These are phyloP conservation scores for Spizellomyces punctatus DNA, from an alignment of 192 early-diverging fungal species.

Conservation along the genomic window DNA sequence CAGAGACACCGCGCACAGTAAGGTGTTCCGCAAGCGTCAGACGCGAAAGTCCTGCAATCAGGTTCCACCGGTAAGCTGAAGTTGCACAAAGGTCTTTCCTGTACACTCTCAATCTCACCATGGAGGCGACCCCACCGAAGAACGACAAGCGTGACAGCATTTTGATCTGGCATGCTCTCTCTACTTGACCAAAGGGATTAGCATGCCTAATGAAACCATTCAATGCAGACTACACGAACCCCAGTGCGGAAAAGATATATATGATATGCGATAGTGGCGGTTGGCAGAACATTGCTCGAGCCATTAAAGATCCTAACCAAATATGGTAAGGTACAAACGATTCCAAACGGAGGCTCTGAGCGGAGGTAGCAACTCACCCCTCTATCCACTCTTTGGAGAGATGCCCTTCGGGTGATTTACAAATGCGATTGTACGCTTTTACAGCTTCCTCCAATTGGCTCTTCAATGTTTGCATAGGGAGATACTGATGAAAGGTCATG, in stretches of 20 bases:
- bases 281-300: slow-evolving; percentile 3
- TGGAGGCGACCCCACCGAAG: neutral
- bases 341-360: neutral
- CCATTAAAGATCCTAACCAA: slow-evolving; percentile 16
- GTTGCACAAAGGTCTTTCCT: too few species aligned
- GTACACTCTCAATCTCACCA: neutral
- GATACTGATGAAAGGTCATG: slow-evolving; percentile 27
- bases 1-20: slow-evolving; percentile 27
- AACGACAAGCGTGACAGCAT: slow-evolving; percentile 24
- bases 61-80: too few species aligned
- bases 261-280: slow-evolving; percentile 17
- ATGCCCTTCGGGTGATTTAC: neutral
- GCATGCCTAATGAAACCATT: neutral
- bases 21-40: slow-evolving; percentile 7
- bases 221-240: slow-evolving; percentile 14
- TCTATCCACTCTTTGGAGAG: neutral
- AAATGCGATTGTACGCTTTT: neutral
- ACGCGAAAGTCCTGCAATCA: slow-evolving; percentile 9
- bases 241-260: slow-evolving; percentile 1
- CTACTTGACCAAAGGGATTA: too few species aligned
- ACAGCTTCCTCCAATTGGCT: slow-evolving; percentile 9
- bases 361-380: neutral
- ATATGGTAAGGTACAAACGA: neutral
- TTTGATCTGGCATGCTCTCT: neutral
- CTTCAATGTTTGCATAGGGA: slow-evolving; percentile 11